phyloP scores from a whole-genome alignment of 306 rosid genomes.

The Hippophae gyantsensis region DNA sequence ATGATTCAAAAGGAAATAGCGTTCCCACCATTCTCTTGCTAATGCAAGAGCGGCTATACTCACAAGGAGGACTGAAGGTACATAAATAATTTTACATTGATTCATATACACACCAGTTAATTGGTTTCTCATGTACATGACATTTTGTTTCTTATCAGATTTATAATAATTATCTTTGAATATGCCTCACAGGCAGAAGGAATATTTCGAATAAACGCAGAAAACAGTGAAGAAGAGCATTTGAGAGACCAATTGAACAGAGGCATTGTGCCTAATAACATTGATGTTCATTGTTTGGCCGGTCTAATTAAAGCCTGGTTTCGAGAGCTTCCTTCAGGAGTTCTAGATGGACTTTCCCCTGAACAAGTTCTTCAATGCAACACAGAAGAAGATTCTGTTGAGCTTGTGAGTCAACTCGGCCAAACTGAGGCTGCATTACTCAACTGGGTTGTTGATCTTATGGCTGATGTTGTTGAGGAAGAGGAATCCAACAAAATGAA shows the following conservation, averaged over 20 bases:
- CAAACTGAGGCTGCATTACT: conserved; percentile 65
- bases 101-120: no score
- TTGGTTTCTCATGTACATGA: no score
- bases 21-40: conserved; percentile 85
- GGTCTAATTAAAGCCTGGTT: conserved; percentile 98
- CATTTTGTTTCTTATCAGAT: no score
- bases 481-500: conserved; percentile 85
- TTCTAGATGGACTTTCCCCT: conserved; percentile 60
- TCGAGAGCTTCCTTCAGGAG: conserved; percentile 70
- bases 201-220: conserved; percentile 76
- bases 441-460: conserved; percentile 88
- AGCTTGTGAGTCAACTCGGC: conserved; percentile 53
- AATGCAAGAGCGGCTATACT: conserved; percentile 67
- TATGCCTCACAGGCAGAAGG: conserved; percentile 68
- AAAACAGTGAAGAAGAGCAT: conserved; percentile 72
- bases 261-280: conserved; percentile 68
- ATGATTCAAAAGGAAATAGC: conserved; percentile 83
- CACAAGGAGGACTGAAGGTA: conserved; percentile 85
- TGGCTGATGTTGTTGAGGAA: conserved; percentile 81
- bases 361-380: conserved; percentile 76
- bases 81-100: neutral
- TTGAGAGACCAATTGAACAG: conserved; percentile 68
- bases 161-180: neutral
- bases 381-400: conserved; percentile 63
- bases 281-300: conserved; percentile 80